Evolutionary conservation across 805 yeast genomes (phyloP).

Genomic region (Wickerhamomyces alni): DNA sequence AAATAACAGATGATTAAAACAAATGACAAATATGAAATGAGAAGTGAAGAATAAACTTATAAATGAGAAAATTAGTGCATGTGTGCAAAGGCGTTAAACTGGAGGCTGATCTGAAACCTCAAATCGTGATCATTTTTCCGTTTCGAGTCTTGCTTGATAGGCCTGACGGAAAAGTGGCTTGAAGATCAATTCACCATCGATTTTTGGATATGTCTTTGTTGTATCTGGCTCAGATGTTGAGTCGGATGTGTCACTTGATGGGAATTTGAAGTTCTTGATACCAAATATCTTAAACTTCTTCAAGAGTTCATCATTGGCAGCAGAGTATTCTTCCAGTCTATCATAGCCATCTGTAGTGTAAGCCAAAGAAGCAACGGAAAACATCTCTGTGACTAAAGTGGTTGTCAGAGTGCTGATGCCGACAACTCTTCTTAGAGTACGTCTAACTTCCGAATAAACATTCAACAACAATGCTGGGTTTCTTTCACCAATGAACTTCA

Average conservation of each 20-base stretch:
- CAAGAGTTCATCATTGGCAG: constrained; percentile 5
- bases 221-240: not conserved
- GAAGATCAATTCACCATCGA: constrained; percentile 1
- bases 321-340: constrained; percentile 3
- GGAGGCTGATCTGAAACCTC: too few species aligned
- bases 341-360: constrained; percentile 19
- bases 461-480: constrained; percentile 29
- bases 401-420: constrained; percentile 8
- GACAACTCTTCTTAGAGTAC: constrained; percentile 24
- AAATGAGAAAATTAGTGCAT: too few species aligned
- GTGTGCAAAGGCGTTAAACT: too few species aligned
- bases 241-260: not conserved
- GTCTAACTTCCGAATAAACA: constrained; percentile 25
- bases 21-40: too few species aligned
- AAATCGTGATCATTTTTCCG: too few species aligned
- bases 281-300: constrained; percentile 8
- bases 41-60: too few species aligned
- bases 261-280: constrained; percentile 7
- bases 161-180: constrained; percentile 2
- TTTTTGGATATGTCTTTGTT: not conserved
- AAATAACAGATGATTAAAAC: too few species aligned
- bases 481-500: constrained; percentile 25
- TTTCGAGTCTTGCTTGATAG: too few species aligned
- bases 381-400: constrained; percentile 24
- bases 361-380: constrained; percentile 28